Evolutionary conservation across 78 protist species (phyloP).

Genomic region (Cyanophora paradoxa): DNA sequence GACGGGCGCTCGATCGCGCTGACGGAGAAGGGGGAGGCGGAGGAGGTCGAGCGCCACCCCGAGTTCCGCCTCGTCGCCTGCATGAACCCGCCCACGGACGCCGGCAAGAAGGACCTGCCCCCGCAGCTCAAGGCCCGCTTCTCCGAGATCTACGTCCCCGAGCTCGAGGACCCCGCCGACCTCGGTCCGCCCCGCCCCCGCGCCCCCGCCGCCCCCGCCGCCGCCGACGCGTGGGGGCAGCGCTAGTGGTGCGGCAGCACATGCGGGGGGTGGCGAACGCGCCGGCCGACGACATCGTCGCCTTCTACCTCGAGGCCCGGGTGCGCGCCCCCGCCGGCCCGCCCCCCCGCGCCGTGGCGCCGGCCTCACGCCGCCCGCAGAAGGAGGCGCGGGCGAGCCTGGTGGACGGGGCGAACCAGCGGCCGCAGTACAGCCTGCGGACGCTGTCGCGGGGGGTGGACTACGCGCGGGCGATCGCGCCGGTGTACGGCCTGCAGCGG

Average conservation of each 20-base stretch:
- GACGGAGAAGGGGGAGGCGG: slow-evolving; percentile 84
- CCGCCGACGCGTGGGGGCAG: too few species aligned
- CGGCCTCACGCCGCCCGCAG: too few species aligned
- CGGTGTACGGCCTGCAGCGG: slow-evolving; percentile 67
- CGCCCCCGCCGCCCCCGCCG: too few species aligned
- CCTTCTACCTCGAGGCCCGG: slow-evolving; percentile 47
- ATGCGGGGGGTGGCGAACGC: slow-evolving; percentile 7
- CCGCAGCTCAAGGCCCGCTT: slow-evolving; percentile 72
- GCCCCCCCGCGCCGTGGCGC: too few species aligned
- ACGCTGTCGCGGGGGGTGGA: slow-evolving; percentile 84
- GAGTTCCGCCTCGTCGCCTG: slow-evolving; percentile 92
- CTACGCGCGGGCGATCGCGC: slow-evolving; percentile 23
- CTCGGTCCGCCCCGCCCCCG: too few species aligned
- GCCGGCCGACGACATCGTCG: slow-evolving; percentile 50
- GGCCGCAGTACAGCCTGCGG: slow-evolving; percentile 89
- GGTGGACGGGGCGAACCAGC: slow-evolving; percentile 63
- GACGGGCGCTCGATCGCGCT: slow-evolving; percentile 75
- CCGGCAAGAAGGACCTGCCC: slow-evolving; percentile 96
- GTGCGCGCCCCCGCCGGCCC: slow-evolving; percentile 43
- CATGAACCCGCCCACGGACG: slow-evolving; percentile 99
- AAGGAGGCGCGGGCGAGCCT: too few species aligned
- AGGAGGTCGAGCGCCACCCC: slow-evolving; percentile 80
- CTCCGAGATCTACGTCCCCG: slow-evolving; percentile 91
- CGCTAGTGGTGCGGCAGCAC: slow-evolving; percentile 42
- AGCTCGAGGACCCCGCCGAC: slow-evolving; percentile 65